These are phyloP conservation scores for Leishmania aethiopica DNA, from an alignment of 208 protist genomes.

Conservation along the genomic window DNA sequence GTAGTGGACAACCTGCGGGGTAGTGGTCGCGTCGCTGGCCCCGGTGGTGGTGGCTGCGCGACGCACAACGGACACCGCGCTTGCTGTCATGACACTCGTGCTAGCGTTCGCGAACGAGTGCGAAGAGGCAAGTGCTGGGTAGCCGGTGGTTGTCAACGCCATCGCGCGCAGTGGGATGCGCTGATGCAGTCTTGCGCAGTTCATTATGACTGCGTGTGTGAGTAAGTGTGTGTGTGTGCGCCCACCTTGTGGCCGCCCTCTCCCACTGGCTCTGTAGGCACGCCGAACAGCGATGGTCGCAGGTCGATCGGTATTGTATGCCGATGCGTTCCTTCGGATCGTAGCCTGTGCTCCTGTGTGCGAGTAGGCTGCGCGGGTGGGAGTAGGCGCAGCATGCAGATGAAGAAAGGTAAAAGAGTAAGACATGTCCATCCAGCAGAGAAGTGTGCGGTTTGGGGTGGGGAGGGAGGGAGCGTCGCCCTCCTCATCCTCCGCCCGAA, in stretches of 20 bases:
- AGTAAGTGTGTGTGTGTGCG: not conserved
- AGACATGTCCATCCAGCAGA: not conserved
- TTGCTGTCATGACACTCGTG: not conserved
- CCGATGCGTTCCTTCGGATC: not conserved
- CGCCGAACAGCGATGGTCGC: not conserved
- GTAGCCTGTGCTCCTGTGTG: not conserved
- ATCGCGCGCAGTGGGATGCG: not conserved
- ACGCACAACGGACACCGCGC: not conserved
- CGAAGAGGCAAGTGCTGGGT: not conserved
- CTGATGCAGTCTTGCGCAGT: not conserved
- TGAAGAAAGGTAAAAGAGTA: not conserved
- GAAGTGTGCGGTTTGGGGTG: not conserved
- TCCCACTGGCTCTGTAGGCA: not conserved
- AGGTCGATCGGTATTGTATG: not conserved
- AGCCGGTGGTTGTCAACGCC: not conserved
- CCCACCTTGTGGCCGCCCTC: not conserved
- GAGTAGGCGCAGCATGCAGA: not conserved
- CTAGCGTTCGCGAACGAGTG: not conserved
- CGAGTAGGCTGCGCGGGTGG: not conserved
- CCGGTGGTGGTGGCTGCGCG: slow-evolving; percentile 2
- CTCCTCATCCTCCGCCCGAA: not conserved
- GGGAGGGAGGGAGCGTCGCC: not conserved
- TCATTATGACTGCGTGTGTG: not conserved
- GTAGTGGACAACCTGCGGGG: slow-evolving; percentile 34
- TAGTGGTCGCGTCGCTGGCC: not conserved